These are phyloP conservation scores for Cystobasidium tubakii DNA, from an alignment of 768 basidiomycete genomes.

Conservation along the genomic window DNA sequence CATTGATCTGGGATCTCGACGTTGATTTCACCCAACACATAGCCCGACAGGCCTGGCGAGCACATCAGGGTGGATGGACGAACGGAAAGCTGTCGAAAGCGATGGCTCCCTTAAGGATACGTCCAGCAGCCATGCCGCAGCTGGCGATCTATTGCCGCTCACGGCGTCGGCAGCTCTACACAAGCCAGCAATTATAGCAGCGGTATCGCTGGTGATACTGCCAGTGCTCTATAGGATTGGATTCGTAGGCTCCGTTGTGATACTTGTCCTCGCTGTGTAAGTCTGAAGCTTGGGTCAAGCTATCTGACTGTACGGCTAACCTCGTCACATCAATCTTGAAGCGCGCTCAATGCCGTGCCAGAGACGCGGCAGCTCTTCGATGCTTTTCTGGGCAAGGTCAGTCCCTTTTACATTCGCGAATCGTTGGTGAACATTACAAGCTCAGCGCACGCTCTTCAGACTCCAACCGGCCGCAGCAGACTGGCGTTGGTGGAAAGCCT, in stretches of 20 bases:
- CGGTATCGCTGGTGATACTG: constrained; percentile 4
- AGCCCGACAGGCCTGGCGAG: background rate
- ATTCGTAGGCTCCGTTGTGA: background rate
- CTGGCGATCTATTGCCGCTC: background rate
- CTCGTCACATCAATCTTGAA: background rate
- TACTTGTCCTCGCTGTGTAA: constrained; percentile 27
- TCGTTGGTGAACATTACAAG: background rate
- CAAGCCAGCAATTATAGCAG: background rate
- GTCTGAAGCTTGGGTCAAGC: constrained; percentile 20
- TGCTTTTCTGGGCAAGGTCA: constrained; percentile 22
- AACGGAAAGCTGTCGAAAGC: background rate
- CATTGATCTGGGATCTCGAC: no score
- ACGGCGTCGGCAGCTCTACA: background rate
- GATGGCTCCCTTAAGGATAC: background rate
- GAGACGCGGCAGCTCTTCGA: constrained; percentile 28
- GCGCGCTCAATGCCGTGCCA: constrained; percentile 18
- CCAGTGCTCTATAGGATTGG: constrained; percentile 30
- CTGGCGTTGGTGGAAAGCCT: background rate
- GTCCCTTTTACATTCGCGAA: background rate
- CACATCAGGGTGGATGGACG: background rate
- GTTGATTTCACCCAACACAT: background rate
- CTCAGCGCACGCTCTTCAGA: background rate
- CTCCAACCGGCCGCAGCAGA: constrained; percentile 13
- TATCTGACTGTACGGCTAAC: no score
- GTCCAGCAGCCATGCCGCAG: background rate